These are phyloP conservation scores for Yamagishiella unicocca DNA, from an alignment of 139 green algal genomes.

Conservation along the genomic window DNA sequence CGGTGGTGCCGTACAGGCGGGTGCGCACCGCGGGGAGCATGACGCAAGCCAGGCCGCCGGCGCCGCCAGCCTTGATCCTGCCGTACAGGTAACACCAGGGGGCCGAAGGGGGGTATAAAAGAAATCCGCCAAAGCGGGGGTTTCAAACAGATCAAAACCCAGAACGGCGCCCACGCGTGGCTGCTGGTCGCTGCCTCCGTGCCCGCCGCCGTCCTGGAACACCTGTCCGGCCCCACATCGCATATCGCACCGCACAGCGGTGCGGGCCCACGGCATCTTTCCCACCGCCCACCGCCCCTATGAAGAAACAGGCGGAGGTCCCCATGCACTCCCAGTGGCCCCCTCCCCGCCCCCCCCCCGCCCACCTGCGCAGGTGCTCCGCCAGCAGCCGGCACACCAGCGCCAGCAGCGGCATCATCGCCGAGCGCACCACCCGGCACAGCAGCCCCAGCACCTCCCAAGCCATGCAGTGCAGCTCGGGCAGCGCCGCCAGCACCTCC, in stretches of 20 bases:
- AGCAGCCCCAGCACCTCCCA: constrained; percentile 54
- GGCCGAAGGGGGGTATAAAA: not conserved
- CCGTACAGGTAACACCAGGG: not conserved
- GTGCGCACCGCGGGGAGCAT: constrained; percentile 19
- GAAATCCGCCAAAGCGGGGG: too few relatives aligned
- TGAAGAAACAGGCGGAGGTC: too few relatives aligned
- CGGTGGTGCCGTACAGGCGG: constrained; percentile 53
- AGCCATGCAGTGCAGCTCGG: constrained; percentile 47
- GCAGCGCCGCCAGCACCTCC: constrained; percentile 61
- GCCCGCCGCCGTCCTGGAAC: too few relatives aligned
- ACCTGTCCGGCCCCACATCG: too few relatives aligned
- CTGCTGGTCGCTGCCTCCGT: too few relatives aligned
- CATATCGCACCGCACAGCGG: too few relatives aligned
- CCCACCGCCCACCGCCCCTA: too few relatives aligned
- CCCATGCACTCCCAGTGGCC: too few relatives aligned
- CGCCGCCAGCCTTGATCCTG: constrained; percentile 32
- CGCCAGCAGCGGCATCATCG: constrained; percentile 57
- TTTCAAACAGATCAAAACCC: too few relatives aligned
- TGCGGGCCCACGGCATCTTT: too few relatives aligned
- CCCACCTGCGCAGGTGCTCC: constrained; percentile 55
- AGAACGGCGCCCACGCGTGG: too few relatives aligned
- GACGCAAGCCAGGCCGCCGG: constrained; percentile 4
- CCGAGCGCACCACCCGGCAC: not conserved
- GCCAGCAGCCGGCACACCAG: constrained; percentile 48
- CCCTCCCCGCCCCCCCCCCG: not conserved